Conservation (phyloP, 75 land plant genomes). For the Pseudotsuga menziesii region DNA sequence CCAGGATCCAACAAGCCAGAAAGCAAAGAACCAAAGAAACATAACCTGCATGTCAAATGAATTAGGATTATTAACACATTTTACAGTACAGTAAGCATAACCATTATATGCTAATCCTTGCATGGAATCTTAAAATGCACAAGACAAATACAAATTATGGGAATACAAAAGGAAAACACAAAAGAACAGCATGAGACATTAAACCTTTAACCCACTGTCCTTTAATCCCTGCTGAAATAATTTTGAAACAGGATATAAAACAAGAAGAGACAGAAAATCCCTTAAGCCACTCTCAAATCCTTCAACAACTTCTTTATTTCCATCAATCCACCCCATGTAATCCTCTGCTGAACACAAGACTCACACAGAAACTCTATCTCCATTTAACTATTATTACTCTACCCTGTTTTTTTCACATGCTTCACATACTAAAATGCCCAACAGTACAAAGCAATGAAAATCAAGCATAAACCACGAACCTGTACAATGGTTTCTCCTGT, state of each 20-base stretch:
- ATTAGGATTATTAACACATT: neutral
- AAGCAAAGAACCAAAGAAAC: conserved; percentile 88
- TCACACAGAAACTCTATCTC: neutral
- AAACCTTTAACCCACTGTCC: neutral
- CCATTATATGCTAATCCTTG: neutral
- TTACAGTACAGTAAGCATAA: neutral
- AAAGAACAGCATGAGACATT: neutral
- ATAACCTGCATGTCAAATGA: conserved; percentile 64
- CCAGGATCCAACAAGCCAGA: conserved; percentile 96
- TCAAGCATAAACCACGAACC: conserved; percentile 23
- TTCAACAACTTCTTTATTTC: neutral
- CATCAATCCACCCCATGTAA: neutral
- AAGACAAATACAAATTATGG: neutral
- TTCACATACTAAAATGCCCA: neutral
- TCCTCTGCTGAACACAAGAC: neutral
- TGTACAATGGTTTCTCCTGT: conserved; percentile 80
- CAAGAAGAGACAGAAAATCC: neutral
- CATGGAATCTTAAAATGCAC: conserved; percentile 6
- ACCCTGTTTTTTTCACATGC: neutral
- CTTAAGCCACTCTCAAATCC: neutral
- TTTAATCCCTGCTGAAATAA: neutral
- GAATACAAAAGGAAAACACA: neutral
- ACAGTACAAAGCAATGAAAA: neutral
- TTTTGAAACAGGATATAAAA: neutral
- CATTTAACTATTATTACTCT: neutral